A percentile compares a stretch with the other conserved stretches of the same genome.
These are phyloP conservation scores for Fraxinus quadrangulata DNA, from an alignment of 257 asterid species.

Conservation along the genomic window DNA sequence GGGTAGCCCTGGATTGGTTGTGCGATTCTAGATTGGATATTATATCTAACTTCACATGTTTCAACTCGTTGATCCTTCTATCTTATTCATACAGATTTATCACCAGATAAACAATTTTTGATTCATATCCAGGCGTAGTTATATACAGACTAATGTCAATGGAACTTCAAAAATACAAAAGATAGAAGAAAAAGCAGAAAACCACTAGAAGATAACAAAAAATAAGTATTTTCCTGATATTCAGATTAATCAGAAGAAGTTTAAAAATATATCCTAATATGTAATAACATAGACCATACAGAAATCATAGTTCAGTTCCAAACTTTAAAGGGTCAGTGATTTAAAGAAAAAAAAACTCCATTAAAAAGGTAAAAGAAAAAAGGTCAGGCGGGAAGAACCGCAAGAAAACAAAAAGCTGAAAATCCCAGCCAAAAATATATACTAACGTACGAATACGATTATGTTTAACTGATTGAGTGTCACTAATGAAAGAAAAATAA, in stretches of 20 bases:
- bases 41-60: not conserved
- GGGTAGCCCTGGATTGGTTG: not conserved
- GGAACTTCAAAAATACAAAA: not conserved
- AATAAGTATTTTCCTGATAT: too few relatives aligned
- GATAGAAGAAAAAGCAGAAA: not conserved
- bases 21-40: not conserved
- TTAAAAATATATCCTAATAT: too few relatives aligned
- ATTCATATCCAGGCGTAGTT: not conserved
- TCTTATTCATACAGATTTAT: not conserved
- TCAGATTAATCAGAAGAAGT: not conserved
- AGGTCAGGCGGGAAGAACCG: too few relatives aligned
- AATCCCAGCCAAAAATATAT: not conserved
- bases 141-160: too few relatives aligned
- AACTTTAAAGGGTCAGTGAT: too few relatives aligned
- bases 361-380: too few relatives aligned
- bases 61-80: not conserved
- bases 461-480: not conserved
- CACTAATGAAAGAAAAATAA: too few relatives aligned
- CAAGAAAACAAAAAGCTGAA: not conserved
- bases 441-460: not conserved
- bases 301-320: too few relatives aligned
- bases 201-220: not conserved
- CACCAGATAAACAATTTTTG: not conserved
- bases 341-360: too few relatives aligned
- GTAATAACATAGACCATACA: too few relatives aligned